These are phyloP conservation scores for Vitis riparia DNA, from an alignment of 164 flowering plant species.

Conservation along the genomic window DNA sequence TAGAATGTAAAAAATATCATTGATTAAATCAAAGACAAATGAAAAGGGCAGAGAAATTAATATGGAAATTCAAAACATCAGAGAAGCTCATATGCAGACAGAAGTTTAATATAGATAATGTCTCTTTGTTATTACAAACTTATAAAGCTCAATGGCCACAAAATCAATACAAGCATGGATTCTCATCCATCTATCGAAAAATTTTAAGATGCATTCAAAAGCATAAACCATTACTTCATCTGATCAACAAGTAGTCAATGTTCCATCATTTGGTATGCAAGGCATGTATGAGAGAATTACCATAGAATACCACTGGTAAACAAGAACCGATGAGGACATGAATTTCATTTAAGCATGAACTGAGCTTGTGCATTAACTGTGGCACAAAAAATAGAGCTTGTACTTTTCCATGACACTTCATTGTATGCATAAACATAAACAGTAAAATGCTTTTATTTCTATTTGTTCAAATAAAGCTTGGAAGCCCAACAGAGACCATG, in stretches of 20 bases:
- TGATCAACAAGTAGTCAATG: background rate
- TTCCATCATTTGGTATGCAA: background rate
- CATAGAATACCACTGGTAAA: too few species aligned
- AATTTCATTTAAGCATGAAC: background rate
- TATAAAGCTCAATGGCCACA: background rate
- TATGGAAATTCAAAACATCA: background rate
- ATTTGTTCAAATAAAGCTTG: background rate
- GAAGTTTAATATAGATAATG: background rate
- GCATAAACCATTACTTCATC: background rate
- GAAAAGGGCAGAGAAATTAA: background rate
- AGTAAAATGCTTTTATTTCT: background rate
- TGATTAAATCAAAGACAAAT: background rate
- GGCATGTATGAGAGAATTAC: background rate
- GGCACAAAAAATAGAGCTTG: background rate
- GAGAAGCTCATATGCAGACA: background rate
- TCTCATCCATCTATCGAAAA: background rate
- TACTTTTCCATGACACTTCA: background rate
- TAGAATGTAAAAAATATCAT: background rate
- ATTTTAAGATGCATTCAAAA: background rate
- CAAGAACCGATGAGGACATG: background rate
- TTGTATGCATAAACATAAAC: background rate
- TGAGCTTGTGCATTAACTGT: background rate
- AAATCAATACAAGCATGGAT: background rate
- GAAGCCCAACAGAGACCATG: background rate
- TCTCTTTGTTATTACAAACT: background rate